Base-by-base conservation (phyloP, 1,284 basidiomycete species). In the Amylostereum areolatum region DNA sequence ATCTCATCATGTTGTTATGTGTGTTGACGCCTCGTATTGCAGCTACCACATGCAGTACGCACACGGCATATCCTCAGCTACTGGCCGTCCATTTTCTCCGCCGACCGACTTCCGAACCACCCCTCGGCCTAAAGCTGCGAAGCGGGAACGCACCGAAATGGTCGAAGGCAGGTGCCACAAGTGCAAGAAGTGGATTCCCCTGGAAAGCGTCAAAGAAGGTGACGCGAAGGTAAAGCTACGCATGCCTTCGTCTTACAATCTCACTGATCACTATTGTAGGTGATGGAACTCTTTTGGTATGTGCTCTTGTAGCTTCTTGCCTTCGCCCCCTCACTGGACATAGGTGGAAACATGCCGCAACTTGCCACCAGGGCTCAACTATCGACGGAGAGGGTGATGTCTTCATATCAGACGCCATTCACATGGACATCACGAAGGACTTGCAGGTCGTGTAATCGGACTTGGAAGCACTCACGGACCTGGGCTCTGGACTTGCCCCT, bases 331-430 rank as follows among this genome's bases (percentile, higher is more conserved):
- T 41, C 54, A 34, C 30, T 5, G 3, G 3, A 3, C n/a, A 5
- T 52, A 89, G 84, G 84, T 91, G 85, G 86, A 89, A 89, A 63
- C 87, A 89, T 57, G 85, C 87, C 25, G 82, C 82, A 1, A 53
- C 73, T 9, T 89, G 86, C 56, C 87, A 89, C 56, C 75, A 78
- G 51, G 74, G 75, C 28, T 76, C 74, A 2, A 72, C 66, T 11
- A 64, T 85, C 42, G 61, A 66, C 2, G 81, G 80, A 24, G 82
- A 86, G 49, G 56, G 66, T 41, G 77, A 81, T 58, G 66, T 76
- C 48, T 83, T 71, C 55, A 48, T 73, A 37, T 65, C 73, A 31
- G 75, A 80, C 62, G 66, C 65, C 18, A 18, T 18, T 18, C 18
- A 18, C 18, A 18, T 18, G 18, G 18, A 18, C 18, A 18, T 18